Evolutionary conservation across 1,284 basidiomycete species (phyloP), one percentile per base, ranked within the genome.

Genomic region (Exsudoporus floridanus): DNA sequence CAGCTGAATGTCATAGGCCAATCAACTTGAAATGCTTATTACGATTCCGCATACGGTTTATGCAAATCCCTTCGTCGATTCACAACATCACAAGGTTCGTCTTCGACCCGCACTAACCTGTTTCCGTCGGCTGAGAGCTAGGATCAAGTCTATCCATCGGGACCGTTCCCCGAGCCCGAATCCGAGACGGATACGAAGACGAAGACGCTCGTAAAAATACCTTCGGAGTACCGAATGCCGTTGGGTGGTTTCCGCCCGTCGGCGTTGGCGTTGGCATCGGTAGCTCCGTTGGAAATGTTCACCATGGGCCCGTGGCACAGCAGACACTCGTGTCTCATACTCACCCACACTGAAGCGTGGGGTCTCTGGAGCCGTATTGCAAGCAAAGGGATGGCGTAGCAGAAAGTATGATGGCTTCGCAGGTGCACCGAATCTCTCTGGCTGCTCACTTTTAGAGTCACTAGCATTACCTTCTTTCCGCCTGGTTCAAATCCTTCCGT

Each of bases 231-330:
- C 30, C n/a, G 28, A 35, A 30, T 46, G 5, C 56, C 48, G 56
- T 48, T 55, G 50, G 56, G 12, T 31, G n/a, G 14, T 37, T 45
- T 36, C 41, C 39, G 0, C 23, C 57, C 52, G 38, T 47, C 39
- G 59, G 56, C 46, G 39, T 49, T 41, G 59, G 56, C 46, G 39
- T 49, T 44, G 42, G 59, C 58, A 18, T 36, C 13, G 38, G 54
- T 5, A 16, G 8, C 28, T 43, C 47, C 31, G 34, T 51, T 6
- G 54, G 33, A 1, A 39, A 4, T 6, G 8, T 18, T 28, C 18
- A 34, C 1, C n/a, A n/a, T n/a, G n/a, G n/a, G n/a, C n/a, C n/a
- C 10, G 25, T 46, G 13, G 13, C 18, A 12, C 23, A 33, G 19
- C 8, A 21, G 21, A 25, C 7, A 5, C 33, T 28, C 23, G 8